Percentiles rank a stretch among this genome's conserved stretches.
Evolutionary conservation across 2,329 filamentous ascomycete genomes (phyloP).

Genomic region (Fusarium beomiforme): DNA sequence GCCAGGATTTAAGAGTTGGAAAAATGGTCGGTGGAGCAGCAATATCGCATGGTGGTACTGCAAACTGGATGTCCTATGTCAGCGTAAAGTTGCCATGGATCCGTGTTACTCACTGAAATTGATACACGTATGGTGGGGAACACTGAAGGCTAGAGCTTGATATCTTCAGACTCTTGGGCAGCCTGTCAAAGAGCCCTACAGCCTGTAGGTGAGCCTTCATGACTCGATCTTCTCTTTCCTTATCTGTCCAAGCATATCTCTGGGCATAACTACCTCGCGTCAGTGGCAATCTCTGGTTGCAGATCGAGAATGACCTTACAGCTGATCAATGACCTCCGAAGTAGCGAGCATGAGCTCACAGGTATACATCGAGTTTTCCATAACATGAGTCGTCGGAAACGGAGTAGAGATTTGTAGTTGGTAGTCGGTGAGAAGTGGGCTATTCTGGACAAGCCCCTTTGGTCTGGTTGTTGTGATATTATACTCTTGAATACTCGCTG

Average conservation of each 20-base stretch:
- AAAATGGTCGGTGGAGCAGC: slow-evolving; percentile 1
- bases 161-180: slow-evolving; percentile 8
- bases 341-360: slow-evolving; percentile 1
- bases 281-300: fast-evolving
- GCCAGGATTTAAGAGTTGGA: slow-evolving; percentile 1
- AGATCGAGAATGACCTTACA: not conserved
- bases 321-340: slow-evolving; percentile 1
- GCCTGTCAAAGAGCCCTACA: not conserved
- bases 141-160: slow-evolving; percentile 1
- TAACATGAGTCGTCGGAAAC: not conserved
- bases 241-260: not conserved
- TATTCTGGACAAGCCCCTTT: not conserved
- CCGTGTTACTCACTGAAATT: not conserved
- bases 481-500: not conserved
- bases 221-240: slow-evolving; percentile 3
- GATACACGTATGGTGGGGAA: slow-evolving; percentile 11
- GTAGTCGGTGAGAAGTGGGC: not conserved
- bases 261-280: not conserved
- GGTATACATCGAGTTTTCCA: not conserved
- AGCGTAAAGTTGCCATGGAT: fast-evolving
- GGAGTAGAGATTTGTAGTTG: not conserved
- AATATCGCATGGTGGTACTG: slow-evolving; percentile 7
- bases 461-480: slow-evolving; percentile 5
- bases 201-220: slow-evolving; percentile 9
- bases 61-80: not conserved